Base-by-base conservation (phyloP, 768 basidiomycete genomes). In the Suillus ampliporus region DNA sequence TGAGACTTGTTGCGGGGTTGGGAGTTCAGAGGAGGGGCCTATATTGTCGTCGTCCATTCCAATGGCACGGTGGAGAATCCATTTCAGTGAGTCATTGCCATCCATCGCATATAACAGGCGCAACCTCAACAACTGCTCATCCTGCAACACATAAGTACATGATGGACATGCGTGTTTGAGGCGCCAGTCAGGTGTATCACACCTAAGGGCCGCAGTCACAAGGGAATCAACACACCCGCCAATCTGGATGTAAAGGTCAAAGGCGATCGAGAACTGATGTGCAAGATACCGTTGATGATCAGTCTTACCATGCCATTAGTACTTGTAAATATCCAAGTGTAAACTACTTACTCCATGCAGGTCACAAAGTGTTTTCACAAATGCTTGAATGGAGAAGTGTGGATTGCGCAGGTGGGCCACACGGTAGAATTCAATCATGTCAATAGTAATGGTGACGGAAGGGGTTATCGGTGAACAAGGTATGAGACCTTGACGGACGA, bases 171-270 rank as follows among this genome's bases (percentile, higher is more conserved):
- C 34, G 19, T 66, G 38, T 53, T 47, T 28, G 3, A 66, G 37
- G 26, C 35, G 35, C 65, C 65, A 66, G 21, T 63, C 23, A 2
- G 40, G 54, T 14, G 26, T 14, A 31, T 57, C 56, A 9, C 59
- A 31, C 1, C 59, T 47, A 9, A 77, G 65, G 2, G 57, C 64
- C 2, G 40, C 28, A 6, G 54, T 31, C 23, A 72, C 65, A 1
- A 62, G 56, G 4, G 21, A 11, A 2, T 72, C 63, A 15, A 70
- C 61, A n/a, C 28, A 26, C 11, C 37, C 40, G 1, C 60, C 66
- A 14, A 77, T 61, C 15, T 69, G 64, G 5, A 74, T 64, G 26
- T 75, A 76, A 0, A 69, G 43, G 62, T 77, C 72, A 35, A 64
- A 72, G 0, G 67, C 60, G 15, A 69, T 64, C 1, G 69, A 64